Base-by-base conservation (phyloP, 2,329 filamentous ascomycete species). In the Bipolaris zeicola region DNA sequence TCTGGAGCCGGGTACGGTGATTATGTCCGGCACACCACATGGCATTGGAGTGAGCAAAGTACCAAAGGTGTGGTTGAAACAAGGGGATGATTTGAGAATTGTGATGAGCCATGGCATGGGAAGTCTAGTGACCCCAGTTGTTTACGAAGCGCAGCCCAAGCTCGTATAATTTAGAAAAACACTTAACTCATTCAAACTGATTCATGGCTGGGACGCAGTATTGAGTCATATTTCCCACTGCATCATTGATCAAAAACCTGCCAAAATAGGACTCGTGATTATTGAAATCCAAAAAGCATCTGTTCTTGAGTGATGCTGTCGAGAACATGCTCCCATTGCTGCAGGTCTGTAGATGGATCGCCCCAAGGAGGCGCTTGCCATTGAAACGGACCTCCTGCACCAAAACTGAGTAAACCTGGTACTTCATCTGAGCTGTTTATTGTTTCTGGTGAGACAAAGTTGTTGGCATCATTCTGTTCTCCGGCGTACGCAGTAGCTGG, bases 1-100 rank as follows among this genome's bases (percentile, higher is more conserved):
- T 28, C 58, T 81, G 60, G 71, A 78, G 64, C 70, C 70, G 26
- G 79, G 79, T 0, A 78, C 72, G 24, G 67, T 80, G 26, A 79
- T 80, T 53, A 79, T 81, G 78, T 80, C 78, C 0, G 78, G 79
- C 1, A 80, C 79, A 1, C 74, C 74, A 0, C 76, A 77, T 3
- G 79, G 79, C 7, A 63, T 82, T 36, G 80, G 80, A 5, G 72
- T 74, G 3, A 77, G 77, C 65, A 72, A 75, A 38, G 72, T 74
- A 33, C 79, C 79, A 3, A 75, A 73, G 50, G 70, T 80, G 11
- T 73, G 71, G 6, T 58, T 81, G 50, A 71, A 70, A 20, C 16
- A 72, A 71, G 3, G 77, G 3, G 77, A 79, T 65, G 76, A 78
- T 55, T 75, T 80, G 54, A 64, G 73, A 41, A 72, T 80, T 3